Evolutionary conservation across 306 rosid species (phyloP), one percentile per base, ranked within the genome.

Genomic region (Mimosa pudica): DNA sequence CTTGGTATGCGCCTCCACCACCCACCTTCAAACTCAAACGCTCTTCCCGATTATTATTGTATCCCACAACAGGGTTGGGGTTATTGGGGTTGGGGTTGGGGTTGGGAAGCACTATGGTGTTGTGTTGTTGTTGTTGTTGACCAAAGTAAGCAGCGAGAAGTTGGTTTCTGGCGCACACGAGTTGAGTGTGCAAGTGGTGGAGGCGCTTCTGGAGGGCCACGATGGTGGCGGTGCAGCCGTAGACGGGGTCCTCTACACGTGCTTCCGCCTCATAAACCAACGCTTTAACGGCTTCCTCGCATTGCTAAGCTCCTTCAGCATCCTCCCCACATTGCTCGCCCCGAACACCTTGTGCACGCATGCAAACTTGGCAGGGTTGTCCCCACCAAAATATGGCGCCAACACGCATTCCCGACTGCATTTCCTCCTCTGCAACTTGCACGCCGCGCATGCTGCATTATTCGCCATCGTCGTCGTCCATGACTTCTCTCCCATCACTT

Each of bases 271-370:
- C 82, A 33, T 57, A 78, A 14, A 24, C 20, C 2, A 78, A 69
- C 11, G 82, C 45, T 3, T 17, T 58, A 3, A 85, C 89, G 1
- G 91, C 90, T 76, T 86, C 90, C 14, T 81, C 87, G 0, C 87
- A 12, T 2, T 20, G 11, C 8, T 20, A 58, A 58, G 6, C 0
- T 58, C 14, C 5, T 20, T 58, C 64, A 58, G 35, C 8, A 58
- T 58, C 64, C 20, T 58, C 35, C 13, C 36, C 35, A 58, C 64
- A 20, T 58, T 58, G 35, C 64, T 58, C 12, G 36, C 64, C 0
- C 64, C 64, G 20, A 58, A 58, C 18, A 58, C 35, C 64, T 58
- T 58, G 35, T 24, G 64, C 35, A 58, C 35, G 5, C 13, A 18
- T 8, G 36, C 35, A 58, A 58, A 58, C 13, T 58, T 58, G 35